Evolutionary conservation across 2,329 filamentous ascomycete genomes (phyloP), one percentile per base, ranked within the genome.

Genomic region (Penicillium brevicompactum): DNA sequence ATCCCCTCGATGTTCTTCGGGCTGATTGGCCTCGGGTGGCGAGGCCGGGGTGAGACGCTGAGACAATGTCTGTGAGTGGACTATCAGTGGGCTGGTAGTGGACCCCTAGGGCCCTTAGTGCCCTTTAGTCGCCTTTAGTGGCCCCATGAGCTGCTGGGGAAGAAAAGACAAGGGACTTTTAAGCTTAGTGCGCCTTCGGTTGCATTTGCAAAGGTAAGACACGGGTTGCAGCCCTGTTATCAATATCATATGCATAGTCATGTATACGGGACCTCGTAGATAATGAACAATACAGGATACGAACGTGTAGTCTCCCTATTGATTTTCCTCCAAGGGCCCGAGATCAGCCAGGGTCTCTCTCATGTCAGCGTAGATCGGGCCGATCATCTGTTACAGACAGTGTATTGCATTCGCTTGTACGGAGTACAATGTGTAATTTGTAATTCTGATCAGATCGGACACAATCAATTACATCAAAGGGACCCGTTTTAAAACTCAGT

Each of bases 31-130:
- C 10, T 18, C 44, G 31, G 24, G n/a, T 21, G 41, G n/a, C 31
- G 27, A 49, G 30, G 27, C 46, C 44, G 37, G 27, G 43, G 43
- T 45, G 43, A 38, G 22, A 37, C 22, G 18, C 51, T 42, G 51
- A 53, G 51, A 53, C 51, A 49, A 31, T 31, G 27, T 30, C 38
- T 49, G 22, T 32, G 44, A 49, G n/a, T 18, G 38, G 32, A 41
- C 38, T 41, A 18, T 41, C 38, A 41, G 18, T 41, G 38, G 38
- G 21, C 38, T 41, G 4, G 7, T 2, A 55, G 52, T 55, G 47
- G 51, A 45, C 3, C 32, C 9, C 6, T 6, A 13, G 34, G 6
- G 34, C 34, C 34, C n/a, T 37, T 37, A 37, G 34, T n/a, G 34
- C 34, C 34, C 34, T 34, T 34, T 31, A 11, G 24, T 13, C 18